Evolutionary conservation across 768 basidiomycete genomes (phyloP).

Genomic region (Calocybe gangraenosa): DNA sequence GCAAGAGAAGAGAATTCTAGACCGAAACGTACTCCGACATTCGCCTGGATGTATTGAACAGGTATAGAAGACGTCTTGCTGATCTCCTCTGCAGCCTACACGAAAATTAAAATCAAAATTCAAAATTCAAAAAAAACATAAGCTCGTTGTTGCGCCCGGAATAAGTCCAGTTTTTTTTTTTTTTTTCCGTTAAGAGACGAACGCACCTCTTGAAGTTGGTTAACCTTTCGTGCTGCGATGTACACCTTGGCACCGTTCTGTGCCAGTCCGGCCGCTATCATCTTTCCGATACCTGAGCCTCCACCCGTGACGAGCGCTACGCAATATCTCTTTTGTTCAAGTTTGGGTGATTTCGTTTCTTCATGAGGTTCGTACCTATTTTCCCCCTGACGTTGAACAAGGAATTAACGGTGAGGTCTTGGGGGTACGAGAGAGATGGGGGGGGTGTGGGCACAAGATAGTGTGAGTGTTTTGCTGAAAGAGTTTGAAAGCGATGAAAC

Average conservation of each 20-base stretch:
- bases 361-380: constrained; percentile 42
- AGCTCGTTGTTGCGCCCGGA: not conserved
- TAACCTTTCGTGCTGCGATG: constrained; percentile 82
- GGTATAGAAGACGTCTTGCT: constrained; percentile 56
- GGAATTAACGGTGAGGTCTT: constrained; percentile 49
- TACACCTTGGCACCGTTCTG: constrained; percentile 88
- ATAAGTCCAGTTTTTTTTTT: too few relatives aligned
- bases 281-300: constrained; percentile 77
- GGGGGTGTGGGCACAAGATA: constrained; percentile 5
- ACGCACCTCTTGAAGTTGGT: constrained; percentile 68
- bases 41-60: constrained; percentile 70
- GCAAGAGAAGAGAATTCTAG: not conserved
- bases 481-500: not conserved
- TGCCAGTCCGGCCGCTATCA: constrained; percentile 80
- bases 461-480: not conserved
- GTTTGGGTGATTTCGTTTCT: not conserved
- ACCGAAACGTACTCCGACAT: constrained; percentile 59
- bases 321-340: not conserved
- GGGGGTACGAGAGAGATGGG: not conserved
- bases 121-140: constrained; percentile 4
- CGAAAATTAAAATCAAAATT: not conserved
- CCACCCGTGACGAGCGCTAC: constrained; percentile 73
- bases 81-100: constrained; percentile 52
- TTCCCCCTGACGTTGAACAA: constrained; percentile 69
- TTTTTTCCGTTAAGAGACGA: not conserved